These are phyloP conservation scores for Corylus americana DNA, from an alignment of 306 rosid species.

Conservation along the genomic window DNA sequence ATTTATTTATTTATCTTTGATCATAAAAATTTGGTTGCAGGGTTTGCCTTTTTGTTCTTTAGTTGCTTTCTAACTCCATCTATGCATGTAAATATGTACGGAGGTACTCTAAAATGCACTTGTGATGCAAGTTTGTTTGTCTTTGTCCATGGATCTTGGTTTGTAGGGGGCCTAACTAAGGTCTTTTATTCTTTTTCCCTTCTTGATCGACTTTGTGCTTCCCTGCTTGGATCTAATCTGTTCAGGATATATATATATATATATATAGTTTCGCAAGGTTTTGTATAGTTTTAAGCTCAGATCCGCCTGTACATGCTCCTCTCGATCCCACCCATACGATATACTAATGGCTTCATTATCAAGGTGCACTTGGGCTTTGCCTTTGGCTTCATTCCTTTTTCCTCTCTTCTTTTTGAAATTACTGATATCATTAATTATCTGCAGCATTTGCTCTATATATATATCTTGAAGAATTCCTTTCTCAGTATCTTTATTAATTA, in stretches of 20 bases:
- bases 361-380: neutral
- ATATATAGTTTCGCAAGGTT: neutral
- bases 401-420: neutral
- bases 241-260: too few species aligned
- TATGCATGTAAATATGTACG: neutral
- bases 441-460: neutral
- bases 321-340: neutral
- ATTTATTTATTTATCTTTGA: neutral
- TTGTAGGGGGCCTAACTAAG: neutral
- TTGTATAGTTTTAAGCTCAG: constrained; percentile 1
- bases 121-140: constrained; percentile 1
- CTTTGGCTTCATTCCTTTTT: neutral
- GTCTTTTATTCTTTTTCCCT: neutral
- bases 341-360: neutral
- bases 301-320: neutral
- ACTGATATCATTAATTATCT: neutral
- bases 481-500: too few species aligned
- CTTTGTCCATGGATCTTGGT: constrained; percentile 1
- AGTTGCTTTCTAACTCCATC: neutral
- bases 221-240: neutral
- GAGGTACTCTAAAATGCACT: neutral
- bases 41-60: neutral
- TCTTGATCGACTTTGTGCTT: neutral
- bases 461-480: too few species aligned
- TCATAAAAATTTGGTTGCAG: neutral